Percentiles rank a stretch among this genome's conserved stretches.
Evolutionary conservation across 1,139 yeast genomes (phyloP).

Genomic region (Kodamaea alishanica): DNA sequence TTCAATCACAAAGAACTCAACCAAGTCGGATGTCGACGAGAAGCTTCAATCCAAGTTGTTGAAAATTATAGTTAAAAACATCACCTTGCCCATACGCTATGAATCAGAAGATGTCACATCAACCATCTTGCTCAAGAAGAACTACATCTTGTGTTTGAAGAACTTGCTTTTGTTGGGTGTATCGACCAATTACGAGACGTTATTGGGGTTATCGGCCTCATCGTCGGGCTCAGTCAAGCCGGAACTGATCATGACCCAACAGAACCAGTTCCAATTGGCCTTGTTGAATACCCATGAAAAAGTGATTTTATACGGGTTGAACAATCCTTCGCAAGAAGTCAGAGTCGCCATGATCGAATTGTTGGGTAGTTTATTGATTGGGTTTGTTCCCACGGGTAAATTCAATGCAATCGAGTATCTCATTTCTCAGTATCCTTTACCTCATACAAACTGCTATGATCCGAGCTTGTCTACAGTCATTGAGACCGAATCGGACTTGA

Average conservation of each 20-base stretch:
- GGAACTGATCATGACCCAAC: slow-evolving; percentile 41
- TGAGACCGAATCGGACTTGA: slow-evolving; percentile 19
- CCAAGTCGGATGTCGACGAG: slow-evolving; percentile 40
- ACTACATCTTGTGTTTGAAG: slow-evolving; percentile 32
- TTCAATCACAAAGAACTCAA: slow-evolving; percentile 35
- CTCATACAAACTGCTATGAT: slow-evolving; percentile 24
- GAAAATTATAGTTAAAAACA: slow-evolving; percentile 31
- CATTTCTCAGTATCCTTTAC: slow-evolving; percentile 28
- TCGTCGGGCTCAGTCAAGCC: slow-evolving; percentile 40
- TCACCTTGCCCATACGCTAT: slow-evolving; percentile 11
- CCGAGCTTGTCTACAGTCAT: slow-evolving; percentile 16
- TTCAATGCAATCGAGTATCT: slow-evolving; percentile 37
- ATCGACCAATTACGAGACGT: slow-evolving; percentile 37
- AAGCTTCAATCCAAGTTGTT: slow-evolving; percentile 36
- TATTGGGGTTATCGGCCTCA: slow-evolving; percentile 33
- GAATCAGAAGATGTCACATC: slow-evolving; percentile 13
- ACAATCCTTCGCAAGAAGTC: slow-evolving; percentile 33
- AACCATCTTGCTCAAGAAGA: slow-evolving; percentile 29
- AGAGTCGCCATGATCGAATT: slow-evolving; percentile 39
- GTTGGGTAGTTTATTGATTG: slow-evolving; percentile 33
- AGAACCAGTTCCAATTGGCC: slow-evolving; percentile 34
- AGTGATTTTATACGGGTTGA: slow-evolving; percentile 27
- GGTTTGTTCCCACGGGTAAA: slow-evolving; percentile 40
- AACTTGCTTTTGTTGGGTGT: slow-evolving; percentile 33
- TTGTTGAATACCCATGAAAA: slow-evolving; percentile 34